These are phyloP conservation scores for Oxyria digyna DNA, from an alignment of 148 eudicot species.

Conservation along the genomic window DNA sequence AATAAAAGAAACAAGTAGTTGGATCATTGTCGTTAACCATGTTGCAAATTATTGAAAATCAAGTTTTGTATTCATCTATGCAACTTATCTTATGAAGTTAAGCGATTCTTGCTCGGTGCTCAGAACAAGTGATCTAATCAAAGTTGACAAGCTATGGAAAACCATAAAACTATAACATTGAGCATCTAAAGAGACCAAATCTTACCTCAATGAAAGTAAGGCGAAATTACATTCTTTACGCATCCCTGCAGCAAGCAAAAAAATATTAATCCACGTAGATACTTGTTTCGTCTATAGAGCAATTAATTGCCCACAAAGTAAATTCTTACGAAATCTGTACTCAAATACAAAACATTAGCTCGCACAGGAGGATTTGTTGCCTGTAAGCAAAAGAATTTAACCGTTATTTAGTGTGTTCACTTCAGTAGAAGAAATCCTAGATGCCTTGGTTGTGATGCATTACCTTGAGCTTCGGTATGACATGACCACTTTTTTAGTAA, in stretches of 20 bases:
- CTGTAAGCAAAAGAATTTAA: constrained; percentile 29
- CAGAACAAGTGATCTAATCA: no score
- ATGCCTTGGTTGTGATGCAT: constrained; percentile 8
- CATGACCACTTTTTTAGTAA: constrained; percentile 42
- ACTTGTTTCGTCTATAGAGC: background rate
- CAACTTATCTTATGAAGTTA: background rate
- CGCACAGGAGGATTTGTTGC: constrained; percentile 88
- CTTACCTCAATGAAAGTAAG: constrained; percentile 67
- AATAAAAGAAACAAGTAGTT: no score
- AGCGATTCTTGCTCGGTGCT: no score
- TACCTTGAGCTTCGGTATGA: constrained; percentile 76
- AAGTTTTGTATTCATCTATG: background rate
- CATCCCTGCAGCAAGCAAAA: constrained; percentile 47
- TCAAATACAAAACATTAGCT: constrained; percentile 81
- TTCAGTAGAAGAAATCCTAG: background rate
- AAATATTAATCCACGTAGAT: background rate
- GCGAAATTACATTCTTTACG: constrained; percentile 48
- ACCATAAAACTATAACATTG: background rate
- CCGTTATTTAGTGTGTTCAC: background rate
- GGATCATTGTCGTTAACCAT: background rate
- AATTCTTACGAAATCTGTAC: constrained; percentile 61
- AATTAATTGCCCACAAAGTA: background rate
- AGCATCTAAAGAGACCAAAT: background rate
- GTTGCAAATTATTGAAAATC: background rate
- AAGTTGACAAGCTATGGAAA: background rate